These are phyloP conservation scores for Chrysopogon serrulatus DNA, from an alignment of 176 grass and related monocot species.

Conservation along the genomic window DNA sequence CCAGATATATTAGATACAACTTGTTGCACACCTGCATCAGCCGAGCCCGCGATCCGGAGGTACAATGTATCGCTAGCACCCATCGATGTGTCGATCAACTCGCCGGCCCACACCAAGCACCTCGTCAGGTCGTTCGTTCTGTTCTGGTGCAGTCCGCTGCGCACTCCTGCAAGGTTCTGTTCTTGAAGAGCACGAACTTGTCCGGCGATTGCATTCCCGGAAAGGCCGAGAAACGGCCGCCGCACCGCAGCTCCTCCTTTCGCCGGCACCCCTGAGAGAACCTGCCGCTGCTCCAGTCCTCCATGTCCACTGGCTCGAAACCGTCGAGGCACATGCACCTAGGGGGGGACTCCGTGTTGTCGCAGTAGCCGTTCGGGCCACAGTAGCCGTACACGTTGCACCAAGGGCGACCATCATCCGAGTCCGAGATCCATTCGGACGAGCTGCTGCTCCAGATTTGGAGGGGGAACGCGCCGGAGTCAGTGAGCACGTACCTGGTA, in stretches of 20 bases:
- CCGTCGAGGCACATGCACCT: slow-evolving; percentile 40
- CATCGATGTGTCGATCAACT: slow-evolving; percentile 26
- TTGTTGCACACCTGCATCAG: too few relatives aligned
- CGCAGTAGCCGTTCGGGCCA: slow-evolving; percentile 30
- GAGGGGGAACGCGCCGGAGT: neutral
- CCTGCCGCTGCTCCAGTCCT: neutral
- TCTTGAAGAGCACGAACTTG: slow-evolving; percentile 10
- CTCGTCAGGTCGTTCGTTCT: neutral
- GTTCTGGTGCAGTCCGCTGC: slow-evolving; percentile 6
- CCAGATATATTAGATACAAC: too few relatives aligned
- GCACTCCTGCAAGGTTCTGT: slow-evolving; percentile 3
- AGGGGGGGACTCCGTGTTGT: too few relatives aligned
- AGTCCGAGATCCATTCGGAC: neutral
- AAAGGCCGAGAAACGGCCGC: slow-evolving; percentile 16
- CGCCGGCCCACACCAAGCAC: slow-evolving; percentile 38
- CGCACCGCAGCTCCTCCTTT: slow-evolving; percentile 14
- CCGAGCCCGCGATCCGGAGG: slow-evolving; percentile 7
- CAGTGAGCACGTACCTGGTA: neutral
- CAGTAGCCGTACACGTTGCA: slow-evolving; percentile 24
- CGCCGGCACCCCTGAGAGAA: slow-evolving; percentile 29
- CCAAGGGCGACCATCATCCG: neutral
- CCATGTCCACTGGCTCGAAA: neutral
- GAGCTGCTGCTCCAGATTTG: neutral
- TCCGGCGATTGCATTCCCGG: slow-evolving; percentile 30
- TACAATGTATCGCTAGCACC: slow-evolving; percentile 38